Conservation (phyloP, 2,329 filamentous ascomycete species). For the Apiospora koreana region DNA sequence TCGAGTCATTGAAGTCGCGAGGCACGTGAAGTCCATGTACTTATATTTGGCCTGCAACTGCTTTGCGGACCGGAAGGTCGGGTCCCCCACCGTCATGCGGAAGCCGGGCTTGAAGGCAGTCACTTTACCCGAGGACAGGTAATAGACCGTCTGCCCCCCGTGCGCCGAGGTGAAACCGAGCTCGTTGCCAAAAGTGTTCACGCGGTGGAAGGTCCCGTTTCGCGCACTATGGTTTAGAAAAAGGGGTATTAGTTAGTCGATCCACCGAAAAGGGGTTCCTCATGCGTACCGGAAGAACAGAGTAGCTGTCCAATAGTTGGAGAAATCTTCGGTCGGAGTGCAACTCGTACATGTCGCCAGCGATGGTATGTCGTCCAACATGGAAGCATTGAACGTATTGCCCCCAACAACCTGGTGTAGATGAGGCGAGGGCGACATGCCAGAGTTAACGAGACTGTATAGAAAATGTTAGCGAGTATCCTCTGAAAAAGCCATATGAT, state of each 20-base stretch:
- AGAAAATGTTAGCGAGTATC: background rate
- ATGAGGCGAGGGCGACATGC: slow-evolving; percentile 28
- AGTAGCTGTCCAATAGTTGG: slow-evolving; percentile 31
- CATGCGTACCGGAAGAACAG: slow-evolving; percentile 26
- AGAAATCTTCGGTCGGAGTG: slow-evolving; percentile 29
- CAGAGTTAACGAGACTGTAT: slow-evolving; percentile 29
- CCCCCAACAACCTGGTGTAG: slow-evolving; percentile 32
- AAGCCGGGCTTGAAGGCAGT: slow-evolving; percentile 42
- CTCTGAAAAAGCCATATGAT: background rate
- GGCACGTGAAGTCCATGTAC: slow-evolving; percentile 32
- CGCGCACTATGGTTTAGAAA: slow-evolving; percentile 20
- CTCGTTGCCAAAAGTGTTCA: slow-evolving; percentile 32
- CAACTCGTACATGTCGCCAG: slow-evolving; percentile 31
- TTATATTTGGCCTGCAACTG: slow-evolving; percentile 29
- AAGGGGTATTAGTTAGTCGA: slow-evolving; percentile 17
- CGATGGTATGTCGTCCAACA: slow-evolving; percentile 28
- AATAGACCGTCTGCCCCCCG: slow-evolving; percentile 43
- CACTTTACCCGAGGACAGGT: slow-evolving; percentile 38
- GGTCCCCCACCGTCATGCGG: slow-evolving; percentile 42
- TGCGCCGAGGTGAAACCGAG: slow-evolving; percentile 27
- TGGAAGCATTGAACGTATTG: slow-evolving; percentile 30
- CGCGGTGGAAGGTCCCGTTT: slow-evolving; percentile 31
- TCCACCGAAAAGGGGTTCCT: background rate
- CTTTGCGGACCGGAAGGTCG: slow-evolving; percentile 28
- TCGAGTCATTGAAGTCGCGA: slow-evolving; percentile 28